Evolutionary conservation across 345 rosid species (phyloP), one percentile per base, ranked within the genome.

Genomic region (Syzygium oleosum): DNA sequence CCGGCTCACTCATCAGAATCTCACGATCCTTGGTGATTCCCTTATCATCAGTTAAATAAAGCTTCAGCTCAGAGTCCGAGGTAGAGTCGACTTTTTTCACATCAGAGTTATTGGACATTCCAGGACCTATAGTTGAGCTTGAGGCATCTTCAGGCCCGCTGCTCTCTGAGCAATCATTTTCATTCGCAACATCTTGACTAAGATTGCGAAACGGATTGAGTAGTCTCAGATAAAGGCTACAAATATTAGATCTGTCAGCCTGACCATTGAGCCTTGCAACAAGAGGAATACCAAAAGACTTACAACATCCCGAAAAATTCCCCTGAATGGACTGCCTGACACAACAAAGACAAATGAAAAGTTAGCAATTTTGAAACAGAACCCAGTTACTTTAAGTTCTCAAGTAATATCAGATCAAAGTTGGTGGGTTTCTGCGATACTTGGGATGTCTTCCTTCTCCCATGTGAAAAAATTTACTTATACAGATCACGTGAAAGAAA

Each of bases 241-340:
- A 91, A 88, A 95, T 87, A 90, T 94, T 95, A 34, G 92, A 93
- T 89, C 99, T 98, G 92, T 90, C 90, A 68, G 88, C 92, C 55
- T 87, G 83, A 90, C 93, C 88, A 89, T 80, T 51, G 90, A 92
- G 92, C 90, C 94, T 93, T 54, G 97, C 95, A 84, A 95, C 96
- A 88, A 98, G 95, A 90, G 99, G 99, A 88, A 94, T 91, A 91
- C 96, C 99, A 91, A 96, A 93, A 87, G 93, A 91, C 92, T 95
- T 95, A 91, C 92, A 91, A 87, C 84, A 88, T 65, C 94, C 88
- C 85, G 92, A 89, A 84, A 86, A 90, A 91, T 94, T 94, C 88
- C 97, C 99, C 84, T 61, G 89, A 90, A 94, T 90, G 89, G 88
- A 85, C 90, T 93, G 95, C 97, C 99, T 97, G 94, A 87, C 88